Conservation (phyloP, 2,329 filamentous ascomycete genomes). For the Exophiala calicioides region DNA sequence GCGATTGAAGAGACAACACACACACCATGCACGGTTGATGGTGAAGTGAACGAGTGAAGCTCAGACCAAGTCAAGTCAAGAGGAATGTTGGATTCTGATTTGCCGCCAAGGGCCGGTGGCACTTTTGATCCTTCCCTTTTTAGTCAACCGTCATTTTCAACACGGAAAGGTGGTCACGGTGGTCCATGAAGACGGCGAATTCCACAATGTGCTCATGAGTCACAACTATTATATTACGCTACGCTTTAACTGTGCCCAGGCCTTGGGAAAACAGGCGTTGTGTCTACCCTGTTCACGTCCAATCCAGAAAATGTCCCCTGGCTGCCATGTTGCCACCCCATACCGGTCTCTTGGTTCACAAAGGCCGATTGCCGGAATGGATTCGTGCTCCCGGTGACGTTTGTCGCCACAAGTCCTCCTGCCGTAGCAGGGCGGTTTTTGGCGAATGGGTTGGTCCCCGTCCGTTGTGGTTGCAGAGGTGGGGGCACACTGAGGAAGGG, state of each 20-base stretch:
- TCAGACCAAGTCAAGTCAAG: too few relatives aligned
- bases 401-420: constrained; percentile 61
- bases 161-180: too few relatives aligned
- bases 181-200: too few relatives aligned
- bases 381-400: constrained; percentile 86
- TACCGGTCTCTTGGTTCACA: constrained; percentile 82
- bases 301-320: constrained; percentile 74
- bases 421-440: constrained; percentile 51
- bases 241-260: constrained; percentile 54
- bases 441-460: constrained; percentile 72
- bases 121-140: too few relatives aligned
- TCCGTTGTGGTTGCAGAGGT: constrained; percentile 59
- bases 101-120: too few relatives aligned
- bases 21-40: too few relatives aligned
- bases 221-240: constrained; percentile 22
- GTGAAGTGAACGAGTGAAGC: too few relatives aligned
- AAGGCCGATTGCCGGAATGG: constrained; percentile 91
- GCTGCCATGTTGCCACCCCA: constrained; percentile 81
- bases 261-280: constrained; percentile 81
- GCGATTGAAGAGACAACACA: too few relatives aligned
- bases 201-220: too few relatives aligned
- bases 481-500: constrained; percentile 29
- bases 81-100: too few relatives aligned
- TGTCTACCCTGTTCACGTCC: constrained; percentile 74
- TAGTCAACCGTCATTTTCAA: too few relatives aligned